Evolutionary conservation across 345 rosid genomes (phyloP).

Genomic region (Hypericum androsaemum): DNA sequence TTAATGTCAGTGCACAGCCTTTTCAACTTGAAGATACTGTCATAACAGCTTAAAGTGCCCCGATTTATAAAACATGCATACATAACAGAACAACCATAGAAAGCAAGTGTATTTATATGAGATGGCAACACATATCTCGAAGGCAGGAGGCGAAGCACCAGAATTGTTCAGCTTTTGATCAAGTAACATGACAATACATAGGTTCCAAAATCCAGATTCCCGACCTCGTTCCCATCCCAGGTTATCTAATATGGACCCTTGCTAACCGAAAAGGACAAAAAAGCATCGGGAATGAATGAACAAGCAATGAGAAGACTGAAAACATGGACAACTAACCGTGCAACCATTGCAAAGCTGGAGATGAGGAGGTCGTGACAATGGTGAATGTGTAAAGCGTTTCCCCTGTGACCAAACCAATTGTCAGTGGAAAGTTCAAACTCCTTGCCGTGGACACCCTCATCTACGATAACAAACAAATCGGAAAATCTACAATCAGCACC

Average conservation of each 20-base stretch:
- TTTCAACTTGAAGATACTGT: conserved; percentile 6
- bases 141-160: too few species aligned
- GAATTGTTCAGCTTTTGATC: too few species aligned
- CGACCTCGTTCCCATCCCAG: too few species aligned
- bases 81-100: too few species aligned
- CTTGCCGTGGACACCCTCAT: too few species aligned
- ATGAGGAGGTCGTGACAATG: conserved; percentile 64
- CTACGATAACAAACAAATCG: too few species aligned
- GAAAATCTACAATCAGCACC: too few species aligned
- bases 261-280: neutral
- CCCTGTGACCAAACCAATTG: conserved; percentile 37
- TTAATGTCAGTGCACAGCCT: neutral
- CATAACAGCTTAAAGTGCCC: neutral
- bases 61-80: too few species aligned
- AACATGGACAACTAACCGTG: conserved; percentile 56
- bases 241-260: neutral
- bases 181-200: too few species aligned
- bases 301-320: conserved; percentile 6
- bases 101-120: too few species aligned
- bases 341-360: conserved; percentile 59
- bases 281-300: neutral
- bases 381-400: conserved; percentile 70
- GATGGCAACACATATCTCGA: too few species aligned
- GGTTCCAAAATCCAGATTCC: too few species aligned
- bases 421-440: neutral